Evolutionary conservation across 2,329 filamentous ascomycete genomes (phyloP).

Genomic region (Aspergillus pseudonomiae): DNA sequence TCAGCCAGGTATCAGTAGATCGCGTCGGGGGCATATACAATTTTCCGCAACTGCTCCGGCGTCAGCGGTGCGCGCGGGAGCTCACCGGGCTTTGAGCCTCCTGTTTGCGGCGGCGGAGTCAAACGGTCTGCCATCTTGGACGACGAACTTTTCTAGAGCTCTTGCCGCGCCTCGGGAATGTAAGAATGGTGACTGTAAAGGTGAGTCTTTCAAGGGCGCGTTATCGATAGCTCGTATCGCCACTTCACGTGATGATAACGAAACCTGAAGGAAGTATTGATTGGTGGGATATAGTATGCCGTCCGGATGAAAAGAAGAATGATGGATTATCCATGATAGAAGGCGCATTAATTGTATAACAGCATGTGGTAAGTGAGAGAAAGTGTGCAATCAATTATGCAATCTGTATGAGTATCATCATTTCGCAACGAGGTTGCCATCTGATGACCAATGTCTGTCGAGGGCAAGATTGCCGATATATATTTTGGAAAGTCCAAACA

Average conservation of each 20-base stretch:
- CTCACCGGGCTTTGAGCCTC: slow-evolving; percentile 39
- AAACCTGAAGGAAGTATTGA: not conserved
- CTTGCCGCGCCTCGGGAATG: not conserved
- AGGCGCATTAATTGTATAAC: not conserved
- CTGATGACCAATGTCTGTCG: not conserved
- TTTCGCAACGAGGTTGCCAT: not conserved
- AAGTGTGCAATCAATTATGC: not conserved
- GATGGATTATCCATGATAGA: no score
- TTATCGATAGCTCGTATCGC: not conserved
- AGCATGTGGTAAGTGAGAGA: not conserved
- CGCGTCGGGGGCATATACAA: slow-evolving; percentile 43
- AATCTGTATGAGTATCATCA: not conserved
- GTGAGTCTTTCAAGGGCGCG: not conserved
- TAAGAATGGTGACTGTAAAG: not conserved
- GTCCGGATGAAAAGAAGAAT: not conserved
- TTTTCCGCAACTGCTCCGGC: slow-evolving; percentile 63
- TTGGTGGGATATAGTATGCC: not conserved
- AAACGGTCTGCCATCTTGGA: slow-evolving; percentile 31
- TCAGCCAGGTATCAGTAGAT: not conserved
- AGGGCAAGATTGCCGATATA: not conserved
- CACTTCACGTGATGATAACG: not conserved
- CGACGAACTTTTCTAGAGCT: not conserved
- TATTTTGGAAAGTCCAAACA: not conserved
- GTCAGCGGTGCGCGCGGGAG: slow-evolving; percentile 52
- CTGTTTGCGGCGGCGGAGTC: slow-evolving; percentile 50